Evolutionary conservation across 352 stramenopile species (phyloP).

Genomic region (Phytophthora gonapodyides): DNA sequence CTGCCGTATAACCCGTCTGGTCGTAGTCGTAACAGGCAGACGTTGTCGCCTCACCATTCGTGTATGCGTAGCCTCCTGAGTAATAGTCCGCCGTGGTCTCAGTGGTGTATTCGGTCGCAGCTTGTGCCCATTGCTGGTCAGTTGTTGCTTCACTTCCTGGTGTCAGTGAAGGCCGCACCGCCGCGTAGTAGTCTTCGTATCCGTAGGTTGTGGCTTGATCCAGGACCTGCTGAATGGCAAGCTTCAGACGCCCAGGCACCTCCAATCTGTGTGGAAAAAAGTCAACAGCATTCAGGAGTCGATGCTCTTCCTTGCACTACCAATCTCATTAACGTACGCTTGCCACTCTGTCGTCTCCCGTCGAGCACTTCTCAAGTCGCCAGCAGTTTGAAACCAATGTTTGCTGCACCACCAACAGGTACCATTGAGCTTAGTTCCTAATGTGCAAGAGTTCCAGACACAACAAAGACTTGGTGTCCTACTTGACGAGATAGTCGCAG

Average conservation of each 20-base stretch:
- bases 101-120: slow-evolving; percentile 7
- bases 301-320: background rate
- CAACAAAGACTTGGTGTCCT: slow-evolving; percentile 3
- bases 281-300: background rate
- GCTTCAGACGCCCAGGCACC: slow-evolving; percentile 60
- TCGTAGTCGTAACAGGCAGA: slow-evolving; percentile 10
- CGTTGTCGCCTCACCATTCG: slow-evolving; percentile 1
- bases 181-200: slow-evolving; percentile 36
- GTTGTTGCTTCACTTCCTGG: slow-evolving; percentile 11
- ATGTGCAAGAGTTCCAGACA: background rate
- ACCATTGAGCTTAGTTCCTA: slow-evolving; percentile 5
- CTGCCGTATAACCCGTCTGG: slow-evolving; percentile 3
- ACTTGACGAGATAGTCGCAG: slow-evolving; percentile 70
- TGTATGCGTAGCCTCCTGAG: slow-evolving; percentile 23
- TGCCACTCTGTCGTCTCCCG: slow-evolving; percentile 54
- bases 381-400: slow-evolving; percentile 71
- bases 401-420: slow-evolving; percentile 39
- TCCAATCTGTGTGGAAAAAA: slow-evolving; percentile 46
- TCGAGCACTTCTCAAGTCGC: slow-evolving; percentile 52
- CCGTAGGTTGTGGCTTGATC: slow-evolving; percentile 36
- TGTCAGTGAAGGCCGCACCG: slow-evolving; percentile 21
- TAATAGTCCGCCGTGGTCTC: slow-evolving; percentile 22
- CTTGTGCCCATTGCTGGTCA: slow-evolving; percentile 14
- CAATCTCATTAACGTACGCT: slow-evolving; percentile 35
- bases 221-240: slow-evolving; percentile 66